phyloP scores from a whole-genome alignment of 2,329 filamentous ascomycete species.

The Tolypocladium ovalisporum region DNA sequence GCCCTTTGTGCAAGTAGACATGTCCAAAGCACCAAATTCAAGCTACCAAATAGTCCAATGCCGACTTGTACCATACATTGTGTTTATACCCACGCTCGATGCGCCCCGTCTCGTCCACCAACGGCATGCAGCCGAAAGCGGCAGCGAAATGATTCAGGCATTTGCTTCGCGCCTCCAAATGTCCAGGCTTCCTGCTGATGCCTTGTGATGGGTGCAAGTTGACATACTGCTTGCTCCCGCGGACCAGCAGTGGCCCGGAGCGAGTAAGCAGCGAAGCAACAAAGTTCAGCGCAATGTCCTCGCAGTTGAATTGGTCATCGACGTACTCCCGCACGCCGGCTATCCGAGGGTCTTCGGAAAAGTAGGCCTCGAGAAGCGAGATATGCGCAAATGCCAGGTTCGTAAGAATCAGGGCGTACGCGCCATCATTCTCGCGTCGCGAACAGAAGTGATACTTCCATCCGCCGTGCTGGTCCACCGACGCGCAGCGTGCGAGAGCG shows the following conservation, averaged over 20 bases:
- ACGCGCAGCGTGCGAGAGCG: conserved; percentile 24
- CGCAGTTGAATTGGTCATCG: conserved; percentile 27
- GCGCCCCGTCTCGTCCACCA: conserved; percentile 20
- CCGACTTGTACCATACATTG: not conserved
- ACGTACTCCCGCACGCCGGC: conserved; percentile 23
- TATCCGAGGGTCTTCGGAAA: conserved; percentile 19
- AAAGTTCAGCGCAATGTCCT: conserved; percentile 28
- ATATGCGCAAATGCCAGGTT: conserved; percentile 26
- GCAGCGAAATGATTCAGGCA: conserved; percentile 24
- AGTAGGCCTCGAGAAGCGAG: conserved; percentile 27
- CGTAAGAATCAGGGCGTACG: conserved; percentile 25
- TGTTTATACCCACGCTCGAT: conserved; percentile 14
- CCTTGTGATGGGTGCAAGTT: conserved; percentile 19
- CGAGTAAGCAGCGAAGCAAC: conserved; percentile 21
- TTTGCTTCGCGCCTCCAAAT: conserved; percentile 20
- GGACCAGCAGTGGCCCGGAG: conserved; percentile 22
- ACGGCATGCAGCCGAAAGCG: conserved; percentile 22
- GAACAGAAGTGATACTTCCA: conserved; percentile 23
- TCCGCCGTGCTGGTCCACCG: conserved; percentile 11
- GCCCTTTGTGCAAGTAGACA: not conserved
- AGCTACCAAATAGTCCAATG: not conserved
- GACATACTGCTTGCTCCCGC: conserved; percentile 19
- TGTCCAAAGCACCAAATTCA: not conserved
- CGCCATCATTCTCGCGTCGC: conserved; percentile 10
- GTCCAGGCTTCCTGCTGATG: conserved; percentile 21